Evolutionary conservation across 257 asterid species (phyloP).

Genomic region (Solanum ahanhuiri): DNA sequence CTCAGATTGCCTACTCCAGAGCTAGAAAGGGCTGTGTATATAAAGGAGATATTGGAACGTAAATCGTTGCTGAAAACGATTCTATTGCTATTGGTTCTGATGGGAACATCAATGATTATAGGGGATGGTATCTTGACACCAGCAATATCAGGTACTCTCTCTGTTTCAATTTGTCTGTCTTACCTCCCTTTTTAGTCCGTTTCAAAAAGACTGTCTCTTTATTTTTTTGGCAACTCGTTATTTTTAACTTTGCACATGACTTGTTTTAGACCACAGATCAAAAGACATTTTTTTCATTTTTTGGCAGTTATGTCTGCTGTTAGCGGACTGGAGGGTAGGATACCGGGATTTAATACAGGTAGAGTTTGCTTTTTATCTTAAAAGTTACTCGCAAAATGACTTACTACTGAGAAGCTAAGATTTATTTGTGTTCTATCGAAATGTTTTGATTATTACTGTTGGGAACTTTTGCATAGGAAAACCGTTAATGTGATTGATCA

Average conservation of each 20-base stretch:
- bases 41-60: slow-evolving; percentile 72
- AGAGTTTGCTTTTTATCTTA: slow-evolving; percentile 1
- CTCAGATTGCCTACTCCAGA: slow-evolving; percentile 90
- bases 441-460: not conserved
- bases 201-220: no score
- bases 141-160: slow-evolving; percentile 63
- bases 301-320: slow-evolving; percentile 92
- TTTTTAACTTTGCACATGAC: not conserved
- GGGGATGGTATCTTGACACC: slow-evolving; percentile 97
- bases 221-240: not conserved
- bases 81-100: slow-evolving; percentile 70
- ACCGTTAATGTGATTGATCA: not conserved
- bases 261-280: no score
- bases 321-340: slow-evolving; percentile 78
- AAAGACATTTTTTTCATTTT: not conserved
- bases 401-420: not conserved
- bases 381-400: not conserved
- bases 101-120: slow-evolving; percentile 89
- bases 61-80: slow-evolving; percentile 41
- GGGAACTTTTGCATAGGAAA: not conserved
- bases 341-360: slow-evolving; percentile 85
- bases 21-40: slow-evolving; percentile 75
- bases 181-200: not conserved
- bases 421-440: not conserved
- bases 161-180: not conserved